A percentile compares a stretch with the other conserved stretches of the same genome.
These are phyloP conservation scores for Periconia sp. DNA, from an alignment of 2,329 filamentous ascomycete species.

Conservation along the genomic window DNA sequence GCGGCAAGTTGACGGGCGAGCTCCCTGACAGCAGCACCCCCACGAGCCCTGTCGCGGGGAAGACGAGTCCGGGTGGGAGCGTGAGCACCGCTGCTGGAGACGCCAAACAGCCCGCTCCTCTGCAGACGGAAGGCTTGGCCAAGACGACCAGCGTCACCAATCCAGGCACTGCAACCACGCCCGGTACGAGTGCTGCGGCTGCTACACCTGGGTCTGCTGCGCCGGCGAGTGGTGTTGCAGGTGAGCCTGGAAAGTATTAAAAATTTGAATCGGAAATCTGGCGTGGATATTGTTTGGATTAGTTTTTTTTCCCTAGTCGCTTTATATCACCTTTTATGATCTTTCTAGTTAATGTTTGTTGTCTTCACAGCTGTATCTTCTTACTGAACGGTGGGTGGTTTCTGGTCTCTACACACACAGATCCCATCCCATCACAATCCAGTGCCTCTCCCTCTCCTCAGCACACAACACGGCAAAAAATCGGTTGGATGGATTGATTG, in stretches of 20 bases:
- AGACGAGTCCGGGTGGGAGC: not conserved
- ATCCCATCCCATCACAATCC: too few relatives aligned
- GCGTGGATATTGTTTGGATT: too few relatives aligned
- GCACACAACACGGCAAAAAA: too few relatives aligned
- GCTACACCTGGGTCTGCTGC: constrained; percentile 12
- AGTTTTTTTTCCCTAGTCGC: too few relatives aligned
- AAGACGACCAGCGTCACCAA: constrained; percentile 19
- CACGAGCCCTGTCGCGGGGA: constrained; percentile 33
- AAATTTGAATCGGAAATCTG: not conserved
- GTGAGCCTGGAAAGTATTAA: constrained; percentile 36
- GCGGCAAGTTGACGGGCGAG: constrained; percentile 53
- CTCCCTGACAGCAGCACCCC: constrained; percentile 38
- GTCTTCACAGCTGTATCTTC: too few relatives aligned
- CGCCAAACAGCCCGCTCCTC: constrained; percentile 25
- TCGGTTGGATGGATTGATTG: too few relatives aligned
- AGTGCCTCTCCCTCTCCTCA: too few relatives aligned
- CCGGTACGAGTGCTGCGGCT: constrained; percentile 10
- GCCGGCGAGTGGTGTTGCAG: constrained; percentile 24
- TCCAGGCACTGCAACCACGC: constrained; percentile 10
- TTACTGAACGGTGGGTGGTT: too few relatives aligned
- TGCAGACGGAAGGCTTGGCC: constrained; percentile 37
- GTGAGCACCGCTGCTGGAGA: constrained; percentile 9
- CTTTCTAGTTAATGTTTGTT: too few relatives aligned
- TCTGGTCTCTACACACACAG: too few relatives aligned
- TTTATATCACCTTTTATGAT: too few relatives aligned